Evolutionary conservation across 2,329 filamentous ascomycete genomes (phyloP), one percentile per base, ranked within the genome.

Genomic region (Lachnellula hyalina): DNA sequence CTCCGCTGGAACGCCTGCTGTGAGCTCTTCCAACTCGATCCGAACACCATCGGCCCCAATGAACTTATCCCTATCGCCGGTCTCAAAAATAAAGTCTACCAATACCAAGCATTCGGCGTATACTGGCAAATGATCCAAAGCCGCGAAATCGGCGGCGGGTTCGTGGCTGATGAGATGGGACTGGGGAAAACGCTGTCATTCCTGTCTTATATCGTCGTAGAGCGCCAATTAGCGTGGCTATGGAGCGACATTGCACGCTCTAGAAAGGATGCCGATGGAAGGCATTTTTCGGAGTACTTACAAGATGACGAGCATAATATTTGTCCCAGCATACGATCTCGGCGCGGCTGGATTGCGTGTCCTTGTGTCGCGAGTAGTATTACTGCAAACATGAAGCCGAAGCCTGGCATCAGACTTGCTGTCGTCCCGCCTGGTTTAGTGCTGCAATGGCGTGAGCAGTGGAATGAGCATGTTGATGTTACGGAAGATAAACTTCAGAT

Each of bases 81-180:
- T 17, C 45, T 64, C 12, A 61, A 59, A 28, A 57, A 38, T 4
- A 41, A 42, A n/a, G 34, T 64, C 12, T 61, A 62, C 41, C 59
- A 61, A 40, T 64, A 63, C 49, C 62, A 64, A 52, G 57, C 55
- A 0, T 63, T 60, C 34, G 58, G 51, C 5, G 54, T 62, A 4
- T 64, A 53, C 21, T 64, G 60, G 60, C 62, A 63, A 44, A 60
- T 64, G 59, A 52, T 36, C 15, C 57, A 46, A 34, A 56, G 55
- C 11, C 48, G 62, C 2, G 80, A 88, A 61, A 82, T 83, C 3
- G 76, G 83, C 8, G 87, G 88, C 28, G 73, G 67, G 44, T 75
- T 82, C n/a, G 62, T 82, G 0, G 78, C 77, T 0, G 79, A 83
- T 60, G 78, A 81, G 49, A 82, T 81, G 78, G 80, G 80, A 0